Conservation (phyloP, 371 early-diverging fungal genomes). For the Actinomortierella ambigua region DNA sequence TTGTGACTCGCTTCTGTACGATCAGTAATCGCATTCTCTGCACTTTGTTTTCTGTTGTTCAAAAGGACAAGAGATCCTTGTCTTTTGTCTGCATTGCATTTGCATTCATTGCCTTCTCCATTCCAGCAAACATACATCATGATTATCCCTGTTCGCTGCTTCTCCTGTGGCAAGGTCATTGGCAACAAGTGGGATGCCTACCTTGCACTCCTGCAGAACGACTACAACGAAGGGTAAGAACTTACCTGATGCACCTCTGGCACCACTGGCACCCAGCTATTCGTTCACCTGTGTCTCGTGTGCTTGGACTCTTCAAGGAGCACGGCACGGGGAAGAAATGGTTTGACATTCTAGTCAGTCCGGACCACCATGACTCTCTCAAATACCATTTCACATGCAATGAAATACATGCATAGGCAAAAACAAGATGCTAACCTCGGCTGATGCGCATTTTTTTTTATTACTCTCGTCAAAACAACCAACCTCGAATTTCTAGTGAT, state of each 20-base stretch:
- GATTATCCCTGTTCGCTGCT: conserved; percentile 98
- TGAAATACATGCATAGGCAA: no score
- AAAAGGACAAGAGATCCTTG: neutral
- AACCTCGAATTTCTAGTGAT: conserved; percentile 76
- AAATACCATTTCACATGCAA: no score
- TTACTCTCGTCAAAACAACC: no score
- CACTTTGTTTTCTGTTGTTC: conserved; percentile 5
- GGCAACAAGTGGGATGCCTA: conserved; percentile 98
- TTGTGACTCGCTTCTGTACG: no score
- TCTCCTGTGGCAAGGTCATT: conserved; percentile 98
- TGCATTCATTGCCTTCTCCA: neutral
- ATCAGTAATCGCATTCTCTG: neutral
- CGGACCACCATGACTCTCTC: no score
- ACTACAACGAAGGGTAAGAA: conserved; percentile 78
- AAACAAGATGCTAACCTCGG: no score
- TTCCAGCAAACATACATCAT: conserved; percentile 53
- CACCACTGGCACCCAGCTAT: no score
- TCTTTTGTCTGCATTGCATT: conserved; percentile 7
- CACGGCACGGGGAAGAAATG: no score
- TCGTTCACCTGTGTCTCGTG: neutral
- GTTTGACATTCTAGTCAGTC: no score
- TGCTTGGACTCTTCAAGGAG: no score
- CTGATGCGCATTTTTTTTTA: neutral
- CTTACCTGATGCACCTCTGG: neutral
- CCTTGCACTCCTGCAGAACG: conserved; percentile 78